Evolutionary conservation across 768 basidiomycete species (phyloP).

Genomic region (Boletus rufocinnamomeus): DNA sequence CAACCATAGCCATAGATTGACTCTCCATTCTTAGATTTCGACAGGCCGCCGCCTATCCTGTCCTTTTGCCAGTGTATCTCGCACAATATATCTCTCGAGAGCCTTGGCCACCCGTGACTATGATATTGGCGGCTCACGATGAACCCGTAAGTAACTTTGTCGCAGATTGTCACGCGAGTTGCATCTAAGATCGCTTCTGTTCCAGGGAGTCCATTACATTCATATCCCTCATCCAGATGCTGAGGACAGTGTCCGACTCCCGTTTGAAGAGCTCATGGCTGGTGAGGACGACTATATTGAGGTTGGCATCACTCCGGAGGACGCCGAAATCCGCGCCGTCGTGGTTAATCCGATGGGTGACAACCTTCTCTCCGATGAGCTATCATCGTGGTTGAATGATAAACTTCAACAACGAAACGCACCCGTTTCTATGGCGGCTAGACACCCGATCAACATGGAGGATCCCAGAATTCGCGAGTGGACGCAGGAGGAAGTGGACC

Average conservation of each 20-base stretch:
- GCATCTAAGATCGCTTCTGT: neutral
- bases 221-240: constrained; percentile 28
- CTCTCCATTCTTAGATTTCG: constrained; percentile 7
- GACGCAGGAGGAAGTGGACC: constrained; percentile 38
- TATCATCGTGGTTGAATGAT: constrained; percentile 35
- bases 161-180: neutral
- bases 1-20: constrained; percentile 5
- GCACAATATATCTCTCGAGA: constrained; percentile 45
- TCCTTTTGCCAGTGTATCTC: constrained; percentile 66
- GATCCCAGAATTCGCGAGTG: constrained; percentile 44
- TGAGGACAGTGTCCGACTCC: constrained; percentile 18
- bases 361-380: constrained; percentile 38
- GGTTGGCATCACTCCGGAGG: constrained; percentile 12
- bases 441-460: constrained; percentile 31
- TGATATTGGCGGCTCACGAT: constrained; percentile 31
- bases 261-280: constrained; percentile 27
- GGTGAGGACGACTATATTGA: constrained; percentile 28
- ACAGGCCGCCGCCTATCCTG: constrained; percentile 61
- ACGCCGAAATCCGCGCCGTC: constrained; percentile 18
- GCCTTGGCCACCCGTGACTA: constrained; percentile 32
- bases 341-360: constrained; percentile 24
- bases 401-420: constrained; percentile 24
- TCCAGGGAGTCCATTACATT: constrained; percentile 30
- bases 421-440: constrained; percentile 22
- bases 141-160: constrained; percentile 24